Evolutionary conservation across 331 rosid genomes (phyloP).

Genomic region (Ulmus americana): DNA sequence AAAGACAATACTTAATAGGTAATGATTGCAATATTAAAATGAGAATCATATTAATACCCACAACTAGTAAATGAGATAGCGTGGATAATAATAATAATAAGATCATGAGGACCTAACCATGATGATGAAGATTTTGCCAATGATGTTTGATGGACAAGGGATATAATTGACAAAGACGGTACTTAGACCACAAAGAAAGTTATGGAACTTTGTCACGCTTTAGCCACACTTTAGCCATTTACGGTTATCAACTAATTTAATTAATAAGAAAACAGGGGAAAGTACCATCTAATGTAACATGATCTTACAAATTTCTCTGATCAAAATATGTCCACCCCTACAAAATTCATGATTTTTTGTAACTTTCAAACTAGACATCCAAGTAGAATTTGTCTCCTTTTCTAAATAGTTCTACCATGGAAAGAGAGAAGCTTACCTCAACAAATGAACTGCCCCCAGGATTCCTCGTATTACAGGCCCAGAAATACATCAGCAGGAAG

Average conservation of each 20-base stretch:
- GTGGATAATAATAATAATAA: too few species aligned
- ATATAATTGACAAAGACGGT: too few species aligned
- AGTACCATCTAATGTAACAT: background rate
- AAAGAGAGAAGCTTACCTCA: conserved; percentile 50
- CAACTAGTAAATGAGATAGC: too few species aligned
- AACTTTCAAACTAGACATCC: conserved; percentile 1
- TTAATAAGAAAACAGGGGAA: background rate
- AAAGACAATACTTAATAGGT: too few species aligned
- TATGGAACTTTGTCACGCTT: too few species aligned
- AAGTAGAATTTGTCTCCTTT: background rate
- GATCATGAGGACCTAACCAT: background rate
- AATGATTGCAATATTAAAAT: too few species aligned
- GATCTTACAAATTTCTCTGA: background rate
- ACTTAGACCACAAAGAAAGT: too few species aligned
- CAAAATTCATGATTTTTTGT: background rate
- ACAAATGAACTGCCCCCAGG: conserved; percentile 97
- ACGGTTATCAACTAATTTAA: background rate
- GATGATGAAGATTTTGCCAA: background rate
- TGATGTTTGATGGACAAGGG: too few species aligned
- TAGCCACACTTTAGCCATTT: too few species aligned
- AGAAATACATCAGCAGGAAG: conserved; percentile 72
- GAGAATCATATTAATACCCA: too few species aligned
- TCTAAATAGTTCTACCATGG: background rate
- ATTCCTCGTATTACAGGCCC: conserved; percentile 97
- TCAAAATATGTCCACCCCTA: background rate